Evolutionary conservation across 148 eudicot genomes (phyloP).

Genomic region (Oxyria digyna): DNA sequence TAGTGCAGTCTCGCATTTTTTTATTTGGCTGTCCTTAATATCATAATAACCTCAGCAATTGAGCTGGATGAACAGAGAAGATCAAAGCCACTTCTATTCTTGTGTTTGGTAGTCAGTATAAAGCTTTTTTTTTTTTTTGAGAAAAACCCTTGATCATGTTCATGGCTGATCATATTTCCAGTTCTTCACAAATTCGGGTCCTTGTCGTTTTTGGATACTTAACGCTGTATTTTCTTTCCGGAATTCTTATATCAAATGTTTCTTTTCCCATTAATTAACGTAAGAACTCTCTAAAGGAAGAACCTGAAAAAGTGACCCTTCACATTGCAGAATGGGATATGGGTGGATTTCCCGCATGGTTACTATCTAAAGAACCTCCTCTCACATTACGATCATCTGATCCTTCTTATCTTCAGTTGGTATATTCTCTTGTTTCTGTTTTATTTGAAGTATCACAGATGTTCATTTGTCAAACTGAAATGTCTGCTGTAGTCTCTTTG

Average conservation of each 20-base stretch:
- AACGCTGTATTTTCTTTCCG: background rate
- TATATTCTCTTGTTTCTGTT: slow-evolving; percentile 15
- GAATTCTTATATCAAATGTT: background rate
- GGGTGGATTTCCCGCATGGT: slow-evolving; percentile 97
- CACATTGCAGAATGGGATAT: slow-evolving; percentile 84
- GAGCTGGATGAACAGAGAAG: background rate
- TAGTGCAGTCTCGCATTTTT: slow-evolving; percentile 28
- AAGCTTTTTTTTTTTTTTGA: background rate
- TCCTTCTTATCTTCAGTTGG: slow-evolving; percentile 59
- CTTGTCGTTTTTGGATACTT: background rate
- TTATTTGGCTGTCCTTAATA: background rate
- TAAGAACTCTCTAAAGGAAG: background rate
- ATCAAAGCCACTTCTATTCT: background rate
- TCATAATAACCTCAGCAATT: background rate
- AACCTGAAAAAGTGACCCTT: background rate
- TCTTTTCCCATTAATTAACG: background rate
- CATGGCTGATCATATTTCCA: background rate
- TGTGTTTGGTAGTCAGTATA: background rate
- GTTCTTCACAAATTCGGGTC: background rate
- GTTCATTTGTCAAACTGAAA: background rate
- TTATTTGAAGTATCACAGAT: background rate
- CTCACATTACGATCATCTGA: slow-evolving; percentile 79
- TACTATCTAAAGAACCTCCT: slow-evolving; percentile 71
- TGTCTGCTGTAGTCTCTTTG: background rate
- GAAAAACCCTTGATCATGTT: background rate